Evolutionary conservation across 1,284 basidiomycete genomes (phyloP), one percentile per base, ranked within the genome.

Genomic region (Wallemia ichthyophaga): DNA sequence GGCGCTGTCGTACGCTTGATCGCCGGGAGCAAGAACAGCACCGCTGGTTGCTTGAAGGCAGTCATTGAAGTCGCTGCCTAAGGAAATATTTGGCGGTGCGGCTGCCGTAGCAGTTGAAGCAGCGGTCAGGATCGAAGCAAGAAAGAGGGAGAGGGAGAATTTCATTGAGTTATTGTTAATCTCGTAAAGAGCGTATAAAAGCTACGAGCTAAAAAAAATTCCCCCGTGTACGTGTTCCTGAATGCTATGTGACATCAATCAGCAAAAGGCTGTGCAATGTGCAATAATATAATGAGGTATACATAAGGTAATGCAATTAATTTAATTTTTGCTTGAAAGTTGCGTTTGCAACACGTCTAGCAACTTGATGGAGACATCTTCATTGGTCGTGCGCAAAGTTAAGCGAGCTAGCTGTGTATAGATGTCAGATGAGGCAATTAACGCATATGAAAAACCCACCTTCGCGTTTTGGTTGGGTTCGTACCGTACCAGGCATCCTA

Each of bases 381-480:
- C 91, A 60, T 92, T 95, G 1, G 94, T 96, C 66, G 89, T 92
- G 65, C 94, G 78, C 55, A 96, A 77, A 7, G 94, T 99, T 61
- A 98, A 69, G 59, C 94, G 83, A 69, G 88, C 94, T 57, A 96
- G 74, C 87, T 91, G 63, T 55, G 63, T 59, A 31, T 60, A 64
- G 27, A 59, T 5, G 24, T 33, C 11, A 60, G 37, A 58, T 26
- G 59, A 57, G 57, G 37, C 26, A 55, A 60, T 28, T 31, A 24
- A 58, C 59, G 58, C 21, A 32, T 2, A 48, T 28, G 11, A 9
- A 28, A 15, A 25, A 64, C 75, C 61, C 67, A 85, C 86, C 76
- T 92, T 92, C 19, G 89, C 91, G 62, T 91, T 86, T 60, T 78
- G 77, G 71, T 96, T 98, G 1, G 94, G 94, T 70, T 99, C 94